These are phyloP conservation scores for Glaciozyma martinii DNA, from an alignment of 768 basidiomycete genomes.

Conservation along the genomic window DNA sequence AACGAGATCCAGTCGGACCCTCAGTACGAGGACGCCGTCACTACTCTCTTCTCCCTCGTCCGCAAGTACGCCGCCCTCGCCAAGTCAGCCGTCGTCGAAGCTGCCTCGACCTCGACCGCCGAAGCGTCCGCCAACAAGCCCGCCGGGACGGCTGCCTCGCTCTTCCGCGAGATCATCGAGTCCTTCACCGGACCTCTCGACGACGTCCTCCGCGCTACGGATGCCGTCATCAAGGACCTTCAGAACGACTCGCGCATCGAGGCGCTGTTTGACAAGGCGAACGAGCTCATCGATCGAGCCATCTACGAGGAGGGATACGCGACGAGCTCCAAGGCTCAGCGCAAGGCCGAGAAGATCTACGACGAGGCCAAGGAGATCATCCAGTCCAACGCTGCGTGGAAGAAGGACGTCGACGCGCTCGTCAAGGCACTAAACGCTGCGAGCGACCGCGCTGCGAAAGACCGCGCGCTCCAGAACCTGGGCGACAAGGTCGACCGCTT, in stretches of 20 bases:
- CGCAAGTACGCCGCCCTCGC: conserved; percentile 43
- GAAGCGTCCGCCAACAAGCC: conserved; percentile 37
- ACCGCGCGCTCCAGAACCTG: conserved; percentile 38
- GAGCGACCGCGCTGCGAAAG: conserved; percentile 33
- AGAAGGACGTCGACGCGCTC: conserved; percentile 39
- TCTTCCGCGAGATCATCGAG: conserved; percentile 41
- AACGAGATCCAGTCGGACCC: conserved; percentile 39
- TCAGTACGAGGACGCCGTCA: conserved; percentile 40
- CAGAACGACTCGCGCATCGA: conserved; percentile 40
- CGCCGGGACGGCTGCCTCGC: conserved; percentile 39
- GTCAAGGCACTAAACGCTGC: conserved; percentile 35
- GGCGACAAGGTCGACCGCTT: conserved; percentile 40
- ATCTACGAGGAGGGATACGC: conserved; percentile 42
- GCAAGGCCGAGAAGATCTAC: conserved; percentile 40
- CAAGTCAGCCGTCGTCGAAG: conserved; percentile 36
- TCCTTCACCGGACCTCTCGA: conserved; percentile 40
- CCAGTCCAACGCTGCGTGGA: conserved; percentile 36
- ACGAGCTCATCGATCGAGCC: conserved; percentile 38
- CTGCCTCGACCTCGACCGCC: conserved; percentile 28
- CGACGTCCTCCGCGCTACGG: conserved; percentile 36
- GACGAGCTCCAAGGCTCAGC: conserved; percentile 39
- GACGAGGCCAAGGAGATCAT: conserved; percentile 41
- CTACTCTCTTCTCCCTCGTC: conserved; percentile 39
- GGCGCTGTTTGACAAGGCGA: conserved; percentile 38
- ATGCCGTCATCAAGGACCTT: conserved; percentile 40